Conservation (phyloP, 2,329 filamentous ascomycete genomes). For the Coniochaeta pulveracea region DNA sequence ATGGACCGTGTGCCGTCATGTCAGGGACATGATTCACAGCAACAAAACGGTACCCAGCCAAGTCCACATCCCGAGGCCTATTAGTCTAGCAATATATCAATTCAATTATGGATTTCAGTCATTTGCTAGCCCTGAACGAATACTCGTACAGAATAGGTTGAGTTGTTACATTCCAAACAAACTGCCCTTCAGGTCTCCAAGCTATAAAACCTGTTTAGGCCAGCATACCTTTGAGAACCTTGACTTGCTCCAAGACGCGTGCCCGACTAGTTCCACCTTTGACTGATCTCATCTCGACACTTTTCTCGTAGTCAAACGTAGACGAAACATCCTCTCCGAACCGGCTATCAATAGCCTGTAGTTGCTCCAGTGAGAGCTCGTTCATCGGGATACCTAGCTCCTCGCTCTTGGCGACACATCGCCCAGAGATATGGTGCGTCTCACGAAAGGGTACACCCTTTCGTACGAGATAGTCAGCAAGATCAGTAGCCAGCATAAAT, state of each 20-base stretch:
- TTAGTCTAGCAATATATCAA: too few relatives aligned
- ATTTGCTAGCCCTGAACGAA: too few relatives aligned
- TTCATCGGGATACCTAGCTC: slow-evolving; percentile 57
- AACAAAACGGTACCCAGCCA: too few relatives aligned
- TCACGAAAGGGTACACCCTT: slow-evolving; percentile 69
- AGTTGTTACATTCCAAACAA: too few relatives aligned
- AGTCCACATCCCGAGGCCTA: too few relatives aligned
- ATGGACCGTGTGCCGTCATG: too few relatives aligned
- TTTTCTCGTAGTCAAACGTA: slow-evolving; percentile 71
- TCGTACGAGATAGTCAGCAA: slow-evolving; percentile 52
- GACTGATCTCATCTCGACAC: slow-evolving; percentile 67
- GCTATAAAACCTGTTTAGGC: not conserved
- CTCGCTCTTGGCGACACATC: slow-evolving; percentile 58
- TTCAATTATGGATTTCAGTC: too few relatives aligned
- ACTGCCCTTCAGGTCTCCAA: too few relatives aligned
- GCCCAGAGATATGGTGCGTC: slow-evolving; percentile 68
- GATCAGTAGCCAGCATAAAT: slow-evolving; percentile 59
- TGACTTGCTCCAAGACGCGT: not conserved
- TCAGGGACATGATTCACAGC: too few relatives aligned
- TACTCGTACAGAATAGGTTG: too few relatives aligned
- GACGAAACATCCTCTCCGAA: slow-evolving; percentile 61
- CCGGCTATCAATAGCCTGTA: slow-evolving; percentile 46
- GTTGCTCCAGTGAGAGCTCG: slow-evolving; percentile 51
- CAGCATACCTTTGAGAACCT: slow-evolving; percentile 1
- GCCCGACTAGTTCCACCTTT: slow-evolving; percentile 65